Base-by-base conservation (phyloP, 2,329 filamentous ascomycete genomes). In the Colletotrichum limetticola region DNA sequence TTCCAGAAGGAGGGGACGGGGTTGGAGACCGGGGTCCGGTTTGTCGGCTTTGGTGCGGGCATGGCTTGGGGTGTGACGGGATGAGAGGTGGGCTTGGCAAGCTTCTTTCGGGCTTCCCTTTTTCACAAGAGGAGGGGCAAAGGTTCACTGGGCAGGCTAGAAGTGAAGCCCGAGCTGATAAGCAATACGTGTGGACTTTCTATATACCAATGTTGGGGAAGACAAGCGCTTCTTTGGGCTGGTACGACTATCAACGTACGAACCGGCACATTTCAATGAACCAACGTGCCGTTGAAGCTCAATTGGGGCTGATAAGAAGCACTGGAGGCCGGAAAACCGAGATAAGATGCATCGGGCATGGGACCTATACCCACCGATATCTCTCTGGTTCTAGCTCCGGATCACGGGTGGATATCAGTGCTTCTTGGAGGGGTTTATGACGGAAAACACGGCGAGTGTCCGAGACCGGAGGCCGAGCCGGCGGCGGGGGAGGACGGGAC, bases 1-100 rank as follows among this genome's bases (percentile, higher is more conserved):
- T 57, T 73, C 86, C 86, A 88, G 76, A 86, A 87, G 3, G 85
- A 77, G 2, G 71, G 60, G 19, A 74, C 78, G 6, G 78, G 74
- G 30, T 76, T 76, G 37, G 76, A 30, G 2, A 80, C 78, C 11
- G 79, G 79, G 49, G 32, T 14, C 7, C 61, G 61, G 28, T 32
- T 35, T 4, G 64, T 22, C 35, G 35, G 58, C 35, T 49, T 46
- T 22, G 14, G 22, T 19, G 9, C 22, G 37, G 24, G 9, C 58
- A 61, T 61, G 22, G 0, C 12, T 8, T 42, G 1, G 9, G 30
- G 2, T 9, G n/a, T 8, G 4, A 19, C 30, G n/a, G 42, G 19
- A 46, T n/a, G 7, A 7, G 6, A 49, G 19, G 42, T 49, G 19
- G 42, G 7, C n/a, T 59, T 19, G 57, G 30, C 11, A 7, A 12